phyloP scores from a whole-genome alignment of 345 rosid species.

The Bruguiera parviflora region DNA sequence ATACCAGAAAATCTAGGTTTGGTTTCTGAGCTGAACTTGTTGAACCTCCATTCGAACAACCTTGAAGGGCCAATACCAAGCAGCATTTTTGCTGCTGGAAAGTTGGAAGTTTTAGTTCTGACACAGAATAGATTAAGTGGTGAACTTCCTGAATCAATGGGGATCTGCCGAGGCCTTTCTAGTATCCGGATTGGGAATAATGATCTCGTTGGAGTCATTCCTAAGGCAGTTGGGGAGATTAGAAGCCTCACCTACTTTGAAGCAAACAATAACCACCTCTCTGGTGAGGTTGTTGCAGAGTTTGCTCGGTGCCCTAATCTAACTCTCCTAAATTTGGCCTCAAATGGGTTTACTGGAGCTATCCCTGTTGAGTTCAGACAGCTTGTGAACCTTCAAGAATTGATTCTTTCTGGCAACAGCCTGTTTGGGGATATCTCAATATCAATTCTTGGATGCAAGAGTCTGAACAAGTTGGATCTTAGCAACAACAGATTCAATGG shows the following conservation, averaged over 20 bases:
- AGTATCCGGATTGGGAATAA: conserved; percentile 84
- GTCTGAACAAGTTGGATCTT: conserved; percentile 57
- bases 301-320: conserved; percentile 77
- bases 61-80: conserved; percentile 75
- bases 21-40: conserved; percentile 55
- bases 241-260: conserved; percentile 87
- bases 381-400: conserved; percentile 78
- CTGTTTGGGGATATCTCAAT: conserved; percentile 73
- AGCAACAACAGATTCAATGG: conserved; percentile 33
- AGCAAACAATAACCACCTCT: conserved; percentile 75
- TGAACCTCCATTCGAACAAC: conserved; percentile 90
- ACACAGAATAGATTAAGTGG: conserved; percentile 71
- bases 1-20: conserved; percentile 65
- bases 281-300: conserved; percentile 74
- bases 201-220: conserved; percentile 70
- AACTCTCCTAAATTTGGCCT: conserved; percentile 78
- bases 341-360: conserved; percentile 75
- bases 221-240: conserved; percentile 70
- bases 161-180: conserved; percentile 72
- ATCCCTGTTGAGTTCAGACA: conserved; percentile 71
- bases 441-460: conserved; percentile 68
- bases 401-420: conserved; percentile 82
- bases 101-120: conserved; percentile 70
- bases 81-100: conserved; percentile 74
- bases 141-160: conserved; percentile 64